Evolutionary conservation across 257 asterid species (phyloP), one percentile per base, ranked within the genome.

Genomic region (Capsicum rhomboideum): DNA sequence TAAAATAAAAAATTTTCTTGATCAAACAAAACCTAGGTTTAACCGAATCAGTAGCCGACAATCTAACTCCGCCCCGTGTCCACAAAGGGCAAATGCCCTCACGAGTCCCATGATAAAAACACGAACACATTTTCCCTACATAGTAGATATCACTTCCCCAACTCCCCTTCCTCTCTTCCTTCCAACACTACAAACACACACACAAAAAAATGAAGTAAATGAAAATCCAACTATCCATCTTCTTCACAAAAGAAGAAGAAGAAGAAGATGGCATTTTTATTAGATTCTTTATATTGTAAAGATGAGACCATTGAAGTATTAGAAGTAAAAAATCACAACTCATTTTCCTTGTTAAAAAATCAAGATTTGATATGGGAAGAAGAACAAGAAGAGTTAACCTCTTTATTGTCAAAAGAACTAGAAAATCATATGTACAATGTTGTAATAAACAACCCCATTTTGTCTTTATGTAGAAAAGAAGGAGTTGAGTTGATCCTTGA

Each of bases 401-500:
- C 85, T n/a, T 83, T 95, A 82, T 82, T 95, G 67, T 67, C 80
- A 3, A 94, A 91, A 87, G 97, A 95, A 90, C 85, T 86, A 90
- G 91, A 86, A 64, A 87, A 53, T 59, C 88, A 83, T 53, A 84
- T 80, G 88, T 78, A 49, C 67, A n/a, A 29, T 79, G 84, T 56
- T 64, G n/a, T 87, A 67, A 85, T 72, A 28, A 56, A 40, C 37
- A 85, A 64, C 81, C 89, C 93, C 8, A 85, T 46, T 74, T 42
- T 88, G 83, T 85, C 84, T 6, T 84, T 78, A 83, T 78, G 87
- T 1, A 92, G 97, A 75, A 77, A 46, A 17, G 95, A 91, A 59
- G 93, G 93, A 0, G 91, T 91, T 13, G 90, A 89, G 28, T 95
- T 98, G 98, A 88, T 95, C 72, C 88, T 92, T 9, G 88, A 83